Conservation (phyloP, 192 early-diverging fungal genomes). For the Kickxella alabastrina region DNA sequence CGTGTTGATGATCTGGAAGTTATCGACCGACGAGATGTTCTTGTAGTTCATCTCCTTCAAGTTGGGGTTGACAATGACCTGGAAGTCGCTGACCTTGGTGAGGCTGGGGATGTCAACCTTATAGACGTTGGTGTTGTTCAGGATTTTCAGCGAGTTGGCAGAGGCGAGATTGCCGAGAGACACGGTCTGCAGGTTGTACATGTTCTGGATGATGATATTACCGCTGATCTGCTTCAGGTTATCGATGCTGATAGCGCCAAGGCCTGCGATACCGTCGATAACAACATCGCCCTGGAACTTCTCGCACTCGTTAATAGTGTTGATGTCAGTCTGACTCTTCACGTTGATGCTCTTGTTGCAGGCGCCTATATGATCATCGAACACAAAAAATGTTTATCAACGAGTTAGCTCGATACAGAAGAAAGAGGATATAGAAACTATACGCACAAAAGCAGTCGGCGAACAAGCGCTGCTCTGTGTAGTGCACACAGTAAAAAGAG, state of each 20-base stretch:
- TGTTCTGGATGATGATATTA: conserved; percentile 54
- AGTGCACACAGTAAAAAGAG: too few species aligned
- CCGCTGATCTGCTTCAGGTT: conserved; percentile 43
- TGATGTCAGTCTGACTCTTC: conserved; percentile 39
- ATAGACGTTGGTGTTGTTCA: conserved; percentile 57
- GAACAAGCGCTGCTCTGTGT: too few species aligned
- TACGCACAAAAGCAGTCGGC: background rate
- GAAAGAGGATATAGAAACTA: background rate
- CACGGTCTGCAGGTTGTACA: conserved; percentile 51
- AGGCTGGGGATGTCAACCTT: conserved; percentile 44
- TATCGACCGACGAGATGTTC: conserved; percentile 46
- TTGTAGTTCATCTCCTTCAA: conserved; percentile 43
- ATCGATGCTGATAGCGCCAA: conserved; percentile 33
- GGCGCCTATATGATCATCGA: conserved; percentile 23
- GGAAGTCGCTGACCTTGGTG: conserved; percentile 42
- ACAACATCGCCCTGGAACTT: conserved; percentile 38
- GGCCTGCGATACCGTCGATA: conserved; percentile 30
- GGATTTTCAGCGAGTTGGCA: conserved; percentile 43
- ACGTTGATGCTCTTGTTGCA: conserved; percentile 41
- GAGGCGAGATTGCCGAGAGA: conserved; percentile 37
- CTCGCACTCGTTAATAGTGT: conserved; percentile 38
- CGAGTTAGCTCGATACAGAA: background rate
- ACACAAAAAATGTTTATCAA: background rate
- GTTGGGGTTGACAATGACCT: conserved; percentile 53
- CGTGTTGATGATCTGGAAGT: conserved; percentile 54